A percentile compares a stretch with the other conserved stretches of the same genome.
Evolutionary conservation across 768 basidiomycete genomes (phyloP).

Genomic region (Boletus coccyginus): DNA sequence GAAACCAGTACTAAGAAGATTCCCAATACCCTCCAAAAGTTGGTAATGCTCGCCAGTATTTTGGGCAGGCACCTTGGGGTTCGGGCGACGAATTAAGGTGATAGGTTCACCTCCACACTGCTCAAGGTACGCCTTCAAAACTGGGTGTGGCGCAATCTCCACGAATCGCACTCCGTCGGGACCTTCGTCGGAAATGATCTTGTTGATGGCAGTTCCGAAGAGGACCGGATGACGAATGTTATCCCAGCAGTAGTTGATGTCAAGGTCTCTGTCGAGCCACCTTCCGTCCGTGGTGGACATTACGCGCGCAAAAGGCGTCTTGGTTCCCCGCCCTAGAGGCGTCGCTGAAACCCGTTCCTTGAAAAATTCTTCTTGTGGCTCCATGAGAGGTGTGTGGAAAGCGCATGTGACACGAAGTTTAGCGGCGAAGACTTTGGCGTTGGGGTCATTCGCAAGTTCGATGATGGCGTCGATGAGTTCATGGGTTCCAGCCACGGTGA

Average conservation of each 20-base stretch:
- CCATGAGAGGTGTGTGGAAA: constrained; percentile 37
- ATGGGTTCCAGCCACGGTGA: constrained; percentile 32
- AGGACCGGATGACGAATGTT: constrained; percentile 35
- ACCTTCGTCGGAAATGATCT: constrained; percentile 29
- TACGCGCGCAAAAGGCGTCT: constrained; percentile 22
- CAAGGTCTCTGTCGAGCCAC: constrained; percentile 30
- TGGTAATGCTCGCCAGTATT: constrained; percentile 35
- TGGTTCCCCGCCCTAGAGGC: constrained; percentile 18
- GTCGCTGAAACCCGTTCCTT: constrained; percentile 21
- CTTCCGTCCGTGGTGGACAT: constrained; percentile 37
- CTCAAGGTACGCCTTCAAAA: constrained; percentile 33
- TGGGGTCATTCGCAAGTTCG: constrained; percentile 25
- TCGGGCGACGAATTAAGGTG: constrained; percentile 31
- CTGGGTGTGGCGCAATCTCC: constrained; percentile 35
- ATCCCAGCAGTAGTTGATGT: constrained; percentile 34
- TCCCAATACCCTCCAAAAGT: constrained; percentile 31
- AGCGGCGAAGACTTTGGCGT: constrained; percentile 25
- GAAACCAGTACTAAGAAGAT: constrained; percentile 30
- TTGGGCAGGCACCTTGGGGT: constrained; percentile 27
- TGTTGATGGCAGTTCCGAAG: constrained; percentile 12
- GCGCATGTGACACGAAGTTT: constrained; percentile 33
- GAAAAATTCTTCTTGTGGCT: constrained; percentile 32
- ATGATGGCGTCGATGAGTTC: constrained; percentile 32
- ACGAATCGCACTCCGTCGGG: constrained; percentile 28
- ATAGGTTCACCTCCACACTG: constrained; percentile 34